These are phyloP conservation scores for Cystobasidiaceae sp. DNA, from an alignment of 1,284 basidiomycete genomes.

Conservation along the genomic window DNA sequence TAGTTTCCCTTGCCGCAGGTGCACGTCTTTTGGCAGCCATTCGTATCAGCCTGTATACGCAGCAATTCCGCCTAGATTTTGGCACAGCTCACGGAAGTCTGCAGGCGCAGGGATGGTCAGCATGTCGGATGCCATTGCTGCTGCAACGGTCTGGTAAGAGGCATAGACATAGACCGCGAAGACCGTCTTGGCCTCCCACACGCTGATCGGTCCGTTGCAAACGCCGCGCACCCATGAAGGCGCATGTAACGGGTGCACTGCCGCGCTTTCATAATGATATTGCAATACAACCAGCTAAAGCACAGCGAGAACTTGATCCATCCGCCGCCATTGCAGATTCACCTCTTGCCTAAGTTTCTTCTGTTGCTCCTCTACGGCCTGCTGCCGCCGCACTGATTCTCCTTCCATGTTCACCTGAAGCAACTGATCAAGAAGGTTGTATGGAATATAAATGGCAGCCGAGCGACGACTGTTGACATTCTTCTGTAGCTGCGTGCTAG, in stretches of 20 bases:
- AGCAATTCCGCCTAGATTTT: neutral
- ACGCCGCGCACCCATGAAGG: no score
- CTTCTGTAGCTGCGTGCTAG: constrained; percentile 43
- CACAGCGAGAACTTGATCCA: constrained; percentile 8
- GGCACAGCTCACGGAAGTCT: constrained; percentile 18
- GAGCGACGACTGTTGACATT: constrained; percentile 48
- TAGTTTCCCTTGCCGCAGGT: constrained; percentile 81
- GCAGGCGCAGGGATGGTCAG: constrained; percentile 14
- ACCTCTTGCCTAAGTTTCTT: constrained; percentile 41
- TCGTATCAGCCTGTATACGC: constrained; percentile 46
- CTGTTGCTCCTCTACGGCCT: constrained; percentile 49
- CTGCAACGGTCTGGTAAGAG: neutral
- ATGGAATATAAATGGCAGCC: constrained; percentile 65
- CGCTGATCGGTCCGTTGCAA: no score
- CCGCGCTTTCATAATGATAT: neutral
- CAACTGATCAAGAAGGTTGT: constrained; percentile 79
- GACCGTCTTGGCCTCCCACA: no score
- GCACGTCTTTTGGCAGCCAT: constrained; percentile 70
- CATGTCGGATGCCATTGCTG: neutral
- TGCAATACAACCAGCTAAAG: neutral
- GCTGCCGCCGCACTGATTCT: constrained; percentile 30
- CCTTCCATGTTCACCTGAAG: constrained; percentile 59
- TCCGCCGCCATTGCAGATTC: neutral
- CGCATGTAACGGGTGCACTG: no score
- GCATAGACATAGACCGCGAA: neutral